Percentiles rank a stretch among this genome's conserved stretches.
These are phyloP conservation scores for Gelatoporia subvermispora DNA, from an alignment of 768 basidiomycete species.

Conservation along the genomic window DNA sequence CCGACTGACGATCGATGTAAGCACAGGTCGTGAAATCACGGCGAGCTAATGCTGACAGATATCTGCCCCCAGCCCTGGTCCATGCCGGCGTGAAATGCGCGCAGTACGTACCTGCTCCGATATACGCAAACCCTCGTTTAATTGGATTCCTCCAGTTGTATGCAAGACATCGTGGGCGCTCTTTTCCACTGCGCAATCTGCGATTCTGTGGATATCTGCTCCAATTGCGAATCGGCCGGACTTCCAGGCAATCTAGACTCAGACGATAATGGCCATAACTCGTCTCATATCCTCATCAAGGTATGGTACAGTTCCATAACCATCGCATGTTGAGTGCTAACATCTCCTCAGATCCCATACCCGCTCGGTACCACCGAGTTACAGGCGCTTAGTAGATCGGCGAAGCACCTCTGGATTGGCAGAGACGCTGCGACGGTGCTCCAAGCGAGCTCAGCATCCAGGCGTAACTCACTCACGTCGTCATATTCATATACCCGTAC, in stretches of 20 bases:
- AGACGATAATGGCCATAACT: conserved; percentile 70
- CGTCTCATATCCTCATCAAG: conserved; percentile 93
- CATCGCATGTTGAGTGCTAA: no score
- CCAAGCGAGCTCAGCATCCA: conserved; percentile 31
- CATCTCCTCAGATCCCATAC: conserved; percentile 67
- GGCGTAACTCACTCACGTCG: conserved; percentile 55
- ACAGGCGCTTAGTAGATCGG: conserved; percentile 69
- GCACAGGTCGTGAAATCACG: conserved; percentile 24
- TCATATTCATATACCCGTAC: conserved; percentile 66
- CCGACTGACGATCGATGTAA: conserved; percentile 29
- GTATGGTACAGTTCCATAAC: no score
- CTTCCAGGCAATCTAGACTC: conserved; percentile 80
- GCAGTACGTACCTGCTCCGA: conserved; percentile 52
- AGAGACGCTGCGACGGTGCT: conserved; percentile 56
- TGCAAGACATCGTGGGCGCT: conserved; percentile 86
- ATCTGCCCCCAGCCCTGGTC: conserved; percentile 47
- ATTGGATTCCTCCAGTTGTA: conserved; percentile 49
- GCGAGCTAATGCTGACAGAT: neutral
- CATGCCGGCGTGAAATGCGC: conserved; percentile 83
- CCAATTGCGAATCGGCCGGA: conserved; percentile 83
- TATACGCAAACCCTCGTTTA: neutral
- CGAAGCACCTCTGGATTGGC: conserved; percentile 70
- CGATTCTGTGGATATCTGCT: conserved; percentile 77
- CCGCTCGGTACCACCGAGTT: conserved; percentile 73
- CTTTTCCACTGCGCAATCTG: conserved; percentile 92